Evolutionary conservation across 78 protist species (phyloP).

Genomic region (Polysphondylium violaceum): DNA sequence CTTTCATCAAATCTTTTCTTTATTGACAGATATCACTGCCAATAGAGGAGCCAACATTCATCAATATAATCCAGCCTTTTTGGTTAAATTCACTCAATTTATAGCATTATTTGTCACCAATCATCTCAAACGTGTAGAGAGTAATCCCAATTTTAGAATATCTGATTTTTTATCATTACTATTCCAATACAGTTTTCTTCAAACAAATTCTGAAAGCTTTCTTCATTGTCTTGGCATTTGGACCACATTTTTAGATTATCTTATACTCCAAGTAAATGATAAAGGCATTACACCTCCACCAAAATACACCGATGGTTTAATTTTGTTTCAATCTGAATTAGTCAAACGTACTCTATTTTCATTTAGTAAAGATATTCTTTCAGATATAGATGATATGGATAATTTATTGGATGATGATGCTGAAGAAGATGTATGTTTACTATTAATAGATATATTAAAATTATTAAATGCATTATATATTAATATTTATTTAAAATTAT

Average conservation of each 20-base stretch:
- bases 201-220: conserved; percentile 15
- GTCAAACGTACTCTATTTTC: conserved; percentile 38
- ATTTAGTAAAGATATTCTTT: background rate
- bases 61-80: conserved; percentile 25
- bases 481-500: background rate
- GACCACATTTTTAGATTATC: conserved; percentile 52
- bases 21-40: conserved; percentile 31
- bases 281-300: conserved; percentile 2
- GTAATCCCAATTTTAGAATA: conserved; percentile 56
- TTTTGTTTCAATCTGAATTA: conserved; percentile 51
- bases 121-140: conserved; percentile 52
- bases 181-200: conserved; percentile 39
- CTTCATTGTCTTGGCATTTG: conserved; percentile 48
- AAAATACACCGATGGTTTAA: conserved; percentile 60
- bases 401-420: conserved; percentile 6
- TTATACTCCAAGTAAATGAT: background rate
- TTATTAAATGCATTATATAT: background rate
- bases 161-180: conserved; percentile 29
- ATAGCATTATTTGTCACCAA: conserved; percentile 45
- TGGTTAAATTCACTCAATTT: conserved; percentile 51
- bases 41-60: background rate
- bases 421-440: background rate
- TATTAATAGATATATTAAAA: background rate
- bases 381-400: conserved; percentile 29
- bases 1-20: conserved; percentile 44